These are phyloP conservation scores for Neurospora tetrasperma DNA, from an alignment of 495 filamentous ascomycete species.

Conservation along the genomic window DNA sequence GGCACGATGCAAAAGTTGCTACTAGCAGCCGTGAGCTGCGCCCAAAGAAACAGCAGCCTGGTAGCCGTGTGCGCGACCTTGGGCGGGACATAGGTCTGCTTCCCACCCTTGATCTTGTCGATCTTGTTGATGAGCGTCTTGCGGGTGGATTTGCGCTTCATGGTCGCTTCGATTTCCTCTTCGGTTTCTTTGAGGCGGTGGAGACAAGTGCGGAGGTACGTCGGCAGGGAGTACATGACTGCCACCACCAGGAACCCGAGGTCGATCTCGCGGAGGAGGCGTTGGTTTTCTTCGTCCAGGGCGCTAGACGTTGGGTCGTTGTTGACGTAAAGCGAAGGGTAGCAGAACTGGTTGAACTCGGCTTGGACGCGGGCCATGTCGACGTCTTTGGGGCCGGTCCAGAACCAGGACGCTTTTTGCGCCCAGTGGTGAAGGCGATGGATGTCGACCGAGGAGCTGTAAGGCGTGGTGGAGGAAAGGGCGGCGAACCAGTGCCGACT, in stretches of 20 bases:
- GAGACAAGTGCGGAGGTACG: background rate
- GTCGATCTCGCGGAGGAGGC: background rate
- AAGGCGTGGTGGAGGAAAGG: background rate
- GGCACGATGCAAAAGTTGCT: background rate
- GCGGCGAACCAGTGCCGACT: background rate
- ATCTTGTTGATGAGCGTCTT: background rate
- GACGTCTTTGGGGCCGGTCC: background rate
- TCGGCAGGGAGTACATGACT: background rate
- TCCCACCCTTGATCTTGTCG: background rate
- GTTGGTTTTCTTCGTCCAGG: background rate
- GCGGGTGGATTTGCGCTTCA: background rate
- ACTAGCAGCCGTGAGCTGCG: background rate
- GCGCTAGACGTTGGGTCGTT: background rate
- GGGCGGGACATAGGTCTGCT: background rate
- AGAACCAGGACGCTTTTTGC: background rate
- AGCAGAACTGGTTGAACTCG: background rate
- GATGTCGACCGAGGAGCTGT: background rate
- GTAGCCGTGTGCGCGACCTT: background rate
- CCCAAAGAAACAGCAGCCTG: background rate
- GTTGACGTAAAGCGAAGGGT: background rate
- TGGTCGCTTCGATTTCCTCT: background rate
- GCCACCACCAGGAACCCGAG: background rate
- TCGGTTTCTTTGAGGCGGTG: background rate
- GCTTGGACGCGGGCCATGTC: background rate
- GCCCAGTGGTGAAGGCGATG: background rate